Base-by-base conservation (phyloP, 805 yeast species). In the Yamadazyma phyllophila region DNA sequence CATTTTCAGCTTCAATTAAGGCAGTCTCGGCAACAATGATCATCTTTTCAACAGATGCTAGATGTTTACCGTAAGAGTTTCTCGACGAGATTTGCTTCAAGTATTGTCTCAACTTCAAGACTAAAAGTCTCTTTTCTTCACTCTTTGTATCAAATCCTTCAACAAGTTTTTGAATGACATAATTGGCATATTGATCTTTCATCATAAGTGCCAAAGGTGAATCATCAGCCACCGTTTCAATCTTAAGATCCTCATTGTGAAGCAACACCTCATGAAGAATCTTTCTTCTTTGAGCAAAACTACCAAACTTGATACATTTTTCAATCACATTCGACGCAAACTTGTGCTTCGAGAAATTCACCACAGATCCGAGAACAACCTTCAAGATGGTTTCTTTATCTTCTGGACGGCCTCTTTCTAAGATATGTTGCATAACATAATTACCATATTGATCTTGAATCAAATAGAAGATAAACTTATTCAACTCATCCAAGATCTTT, bases 281-380 rank as follows among this genome's bases (percentile, higher is more conserved):
- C 32, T 71, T 61, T 48, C 70, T 66, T 51, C 90, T 77, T 63
- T 90, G 95, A 5, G 66, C 71, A 7, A 69, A 63, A 13, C 79
- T 73, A 39, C 96, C 95, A 63, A 75, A 79, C 45, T 87, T 76
- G 46, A 94, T 88, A 56, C 96, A 88, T 63, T 88, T 90, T 65
- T 94, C 99, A 54, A 94, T 96, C 26, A 95, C 99, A 64, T 94
- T 94, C 0, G 97, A 89, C 2, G 99, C 98, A 72, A 90, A 94
- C 67, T 94, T 94, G 71, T 94, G 99, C 59, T 88, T 85, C n/a
- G 97, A 88, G 48, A 90, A 85, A 43, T 78, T 81, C 27, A 94
- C 88, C 39, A 88, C 83, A 14, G 82, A 77, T 24, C 83, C 83
- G 27, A 81, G 65, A 9, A 92, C 95, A 37, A 85, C 80, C 36